Evolutionary conservation across 2,329 filamentous ascomycete species (phyloP).

Genomic region (Fusarium pseudonygamai): DNA sequence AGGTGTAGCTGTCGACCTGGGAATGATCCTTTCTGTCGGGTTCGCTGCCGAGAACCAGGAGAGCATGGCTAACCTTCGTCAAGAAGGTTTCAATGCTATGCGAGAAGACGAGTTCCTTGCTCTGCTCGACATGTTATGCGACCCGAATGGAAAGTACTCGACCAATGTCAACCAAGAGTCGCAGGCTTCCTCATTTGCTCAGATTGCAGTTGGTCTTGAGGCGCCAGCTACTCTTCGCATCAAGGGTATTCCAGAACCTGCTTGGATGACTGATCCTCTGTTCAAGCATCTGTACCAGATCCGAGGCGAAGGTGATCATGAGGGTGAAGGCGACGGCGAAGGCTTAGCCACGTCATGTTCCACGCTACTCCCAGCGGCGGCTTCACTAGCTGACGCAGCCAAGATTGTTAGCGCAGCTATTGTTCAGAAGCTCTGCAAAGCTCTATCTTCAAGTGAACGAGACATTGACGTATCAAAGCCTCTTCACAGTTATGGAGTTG

Average conservation of each 20-base stretch:
- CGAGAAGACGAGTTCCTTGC: constrained; percentile 2
- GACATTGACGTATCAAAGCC: constrained; percentile 36
- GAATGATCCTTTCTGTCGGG: constrained; percentile 59
- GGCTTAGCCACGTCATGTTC: not conserved
- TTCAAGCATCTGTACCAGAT: not conserved
- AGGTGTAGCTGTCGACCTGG: constrained; percentile 61
- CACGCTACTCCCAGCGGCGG: not conserved
- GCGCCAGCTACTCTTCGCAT: not conserved
- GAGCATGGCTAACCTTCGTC: not conserved
- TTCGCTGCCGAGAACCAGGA: constrained; percentile 59
- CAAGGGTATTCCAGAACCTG: not conserved
- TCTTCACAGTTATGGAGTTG: constrained; percentile 48
- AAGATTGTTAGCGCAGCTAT: not conserved
- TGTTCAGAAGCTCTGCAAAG: not conserved
- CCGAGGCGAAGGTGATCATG: not conserved
- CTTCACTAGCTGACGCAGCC: not conserved
- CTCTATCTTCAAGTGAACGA: constrained; percentile 39
- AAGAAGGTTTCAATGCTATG: not conserved
- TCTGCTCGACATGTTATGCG: not conserved
- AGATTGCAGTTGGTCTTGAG: constrained; percentile 2
- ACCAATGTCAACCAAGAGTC: not conserved
- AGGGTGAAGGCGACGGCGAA: not conserved
- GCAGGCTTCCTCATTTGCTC: not conserved
- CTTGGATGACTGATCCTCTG: not conserved
- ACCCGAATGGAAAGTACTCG: not conserved